Conservation (phyloP, 2,329 filamentous ascomycete genomes). For the Pyricularia sp. region DNA sequence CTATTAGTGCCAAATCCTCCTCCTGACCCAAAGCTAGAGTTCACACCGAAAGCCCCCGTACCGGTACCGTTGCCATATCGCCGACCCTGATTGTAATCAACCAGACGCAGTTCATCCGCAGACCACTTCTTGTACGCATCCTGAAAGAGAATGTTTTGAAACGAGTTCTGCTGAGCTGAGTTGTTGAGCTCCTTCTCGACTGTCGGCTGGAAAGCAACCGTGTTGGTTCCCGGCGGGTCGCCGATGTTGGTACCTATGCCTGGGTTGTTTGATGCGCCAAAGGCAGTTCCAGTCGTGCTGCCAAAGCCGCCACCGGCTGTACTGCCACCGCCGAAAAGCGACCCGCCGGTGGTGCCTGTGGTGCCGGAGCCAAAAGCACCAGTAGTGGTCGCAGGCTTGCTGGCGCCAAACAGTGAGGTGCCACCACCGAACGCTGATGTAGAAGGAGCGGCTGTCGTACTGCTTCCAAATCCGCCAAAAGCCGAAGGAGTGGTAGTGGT, state of each 20-base stretch:
- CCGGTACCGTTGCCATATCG: slow-evolving; percentile 73
- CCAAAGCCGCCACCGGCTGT: slow-evolving; percentile 27
- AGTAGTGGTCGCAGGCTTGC: slow-evolving; percentile 29
- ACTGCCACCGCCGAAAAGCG: slow-evolving; percentile 32
- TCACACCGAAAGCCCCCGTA: slow-evolving; percentile 61
- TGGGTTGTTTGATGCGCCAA: slow-evolving; percentile 27
- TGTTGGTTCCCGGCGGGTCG: slow-evolving; percentile 56
- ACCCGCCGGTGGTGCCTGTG: slow-evolving; percentile 21
- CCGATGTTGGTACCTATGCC: slow-evolving; percentile 37
- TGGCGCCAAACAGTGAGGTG: slow-evolving; percentile 35
- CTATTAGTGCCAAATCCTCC: slow-evolving; percentile 34
- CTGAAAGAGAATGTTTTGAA: slow-evolving; percentile 69
- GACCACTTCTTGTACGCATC: slow-evolving; percentile 81
- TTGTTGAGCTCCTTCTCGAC: slow-evolving; percentile 60
- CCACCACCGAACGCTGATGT: slow-evolving; percentile 28
- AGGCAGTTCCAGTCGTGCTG: slow-evolving; percentile 7
- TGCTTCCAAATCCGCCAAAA: slow-evolving; percentile 26
- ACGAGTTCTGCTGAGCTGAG: slow-evolving; percentile 42
- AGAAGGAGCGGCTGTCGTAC: slow-evolving; percentile 17
- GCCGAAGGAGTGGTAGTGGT: slow-evolving; percentile 23
- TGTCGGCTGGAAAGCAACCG: slow-evolving; percentile 54
- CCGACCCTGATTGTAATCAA: slow-evolving; percentile 79
- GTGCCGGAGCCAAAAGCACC: slow-evolving; percentile 22
- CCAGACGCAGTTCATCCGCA: slow-evolving; percentile 68
- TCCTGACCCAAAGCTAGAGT: slow-evolving; percentile 28